Percentiles rank a stretch among this genome's conserved stretches.
These are phyloP conservation scores for Ogataea trehalophila DNA, from an alignment of 805 yeast genomes.

Conservation along the genomic window DNA sequence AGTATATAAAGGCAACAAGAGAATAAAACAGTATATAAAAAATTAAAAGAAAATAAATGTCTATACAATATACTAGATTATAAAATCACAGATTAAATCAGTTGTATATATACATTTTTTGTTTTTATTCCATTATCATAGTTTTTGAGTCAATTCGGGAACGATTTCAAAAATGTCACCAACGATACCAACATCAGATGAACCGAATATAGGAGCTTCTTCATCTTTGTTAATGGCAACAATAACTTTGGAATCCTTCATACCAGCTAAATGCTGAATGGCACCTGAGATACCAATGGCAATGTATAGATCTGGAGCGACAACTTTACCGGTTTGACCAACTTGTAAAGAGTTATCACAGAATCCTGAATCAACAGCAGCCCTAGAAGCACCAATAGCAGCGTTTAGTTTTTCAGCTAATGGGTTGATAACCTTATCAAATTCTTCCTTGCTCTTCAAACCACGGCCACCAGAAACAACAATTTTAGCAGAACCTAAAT, in stretches of 20 bases:
- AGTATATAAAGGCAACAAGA: too few relatives aligned
- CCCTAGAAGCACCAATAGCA: conserved; percentile 96
- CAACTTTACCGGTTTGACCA: conserved; percentile 97
- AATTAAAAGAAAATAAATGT: too few relatives aligned
- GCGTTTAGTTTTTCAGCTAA: conserved; percentile 81
- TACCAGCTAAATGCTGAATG: conserved; percentile 96
- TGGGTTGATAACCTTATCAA: conserved; percentile 72
- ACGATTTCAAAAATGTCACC: conserved; percentile 83
- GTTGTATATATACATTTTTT: not conserved
- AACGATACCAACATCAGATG: conserved; percentile 84
- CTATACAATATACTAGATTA: too few relatives aligned
- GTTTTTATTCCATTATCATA: conserved; percentile 28
- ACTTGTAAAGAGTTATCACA: conserved; percentile 95
- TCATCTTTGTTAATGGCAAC: conserved; percentile 94
- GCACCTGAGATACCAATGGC: conserved; percentile 97
- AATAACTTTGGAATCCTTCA: conserved; percentile 92
- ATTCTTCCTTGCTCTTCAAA: conserved; percentile 81
- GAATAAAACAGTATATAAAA: too few relatives aligned
- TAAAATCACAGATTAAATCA: not conserved
- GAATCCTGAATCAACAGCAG: conserved; percentile 94
- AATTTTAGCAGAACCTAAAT: conserved; percentile 72
- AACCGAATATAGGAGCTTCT: conserved; percentile 89
- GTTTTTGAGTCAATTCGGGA: conserved; percentile 84
- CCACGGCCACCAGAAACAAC: conserved; percentile 96
- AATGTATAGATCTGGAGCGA: conserved; percentile 90